These are phyloP conservation scores for Annulohypoxylon nitens DNA, from an alignment of 495 filamentous ascomycete species.

Conservation along the genomic window DNA sequence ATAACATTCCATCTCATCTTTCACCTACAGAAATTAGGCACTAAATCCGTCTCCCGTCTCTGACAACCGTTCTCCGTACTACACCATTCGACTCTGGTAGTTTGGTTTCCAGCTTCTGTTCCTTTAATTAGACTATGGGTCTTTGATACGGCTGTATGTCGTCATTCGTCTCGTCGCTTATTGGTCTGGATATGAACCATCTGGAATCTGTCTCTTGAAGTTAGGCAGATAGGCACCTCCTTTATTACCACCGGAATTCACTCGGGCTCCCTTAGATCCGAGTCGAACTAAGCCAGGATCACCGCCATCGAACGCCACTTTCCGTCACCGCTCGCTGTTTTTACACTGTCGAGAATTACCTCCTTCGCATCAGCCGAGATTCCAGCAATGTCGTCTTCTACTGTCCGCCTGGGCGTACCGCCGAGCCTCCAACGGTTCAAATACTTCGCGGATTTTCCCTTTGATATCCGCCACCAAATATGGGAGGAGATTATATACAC, in stretches of 20 bases:
- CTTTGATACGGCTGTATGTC: conserved; percentile 37
- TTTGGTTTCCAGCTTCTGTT: not conserved
- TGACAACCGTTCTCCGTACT: not conserved
- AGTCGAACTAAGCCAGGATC: conserved; percentile 16
- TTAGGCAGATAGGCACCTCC: conserved; percentile 22
- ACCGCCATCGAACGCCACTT: conserved; percentile 20
- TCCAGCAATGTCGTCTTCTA: conserved; percentile 23
- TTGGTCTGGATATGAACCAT: conserved; percentile 28
- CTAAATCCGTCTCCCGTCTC: not conserved
- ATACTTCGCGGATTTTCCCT: conserved; percentile 43
- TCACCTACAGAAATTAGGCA: conserved; percentile 13
- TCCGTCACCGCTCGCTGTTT: conserved; percentile 5
- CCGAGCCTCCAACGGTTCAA: conserved; percentile 36
- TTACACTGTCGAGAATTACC: conserved; percentile 8
- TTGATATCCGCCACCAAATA: conserved; percentile 48
- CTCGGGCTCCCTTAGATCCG: not conserved
- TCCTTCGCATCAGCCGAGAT: not conserved
- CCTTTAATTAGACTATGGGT: conserved; percentile 17
- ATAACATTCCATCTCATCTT: not conserved
- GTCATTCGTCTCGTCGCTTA: conserved; percentile 18
- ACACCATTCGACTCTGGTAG: not conserved
- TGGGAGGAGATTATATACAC: conserved; percentile 46
- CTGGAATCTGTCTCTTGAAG: not conserved
- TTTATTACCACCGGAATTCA: conserved; percentile 13
- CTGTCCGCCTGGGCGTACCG: conserved; percentile 36